These are phyloP conservation scores for Falciphora oryzae DNA, from an alignment of 2,329 filamentous ascomycete genomes.

Conservation along the genomic window DNA sequence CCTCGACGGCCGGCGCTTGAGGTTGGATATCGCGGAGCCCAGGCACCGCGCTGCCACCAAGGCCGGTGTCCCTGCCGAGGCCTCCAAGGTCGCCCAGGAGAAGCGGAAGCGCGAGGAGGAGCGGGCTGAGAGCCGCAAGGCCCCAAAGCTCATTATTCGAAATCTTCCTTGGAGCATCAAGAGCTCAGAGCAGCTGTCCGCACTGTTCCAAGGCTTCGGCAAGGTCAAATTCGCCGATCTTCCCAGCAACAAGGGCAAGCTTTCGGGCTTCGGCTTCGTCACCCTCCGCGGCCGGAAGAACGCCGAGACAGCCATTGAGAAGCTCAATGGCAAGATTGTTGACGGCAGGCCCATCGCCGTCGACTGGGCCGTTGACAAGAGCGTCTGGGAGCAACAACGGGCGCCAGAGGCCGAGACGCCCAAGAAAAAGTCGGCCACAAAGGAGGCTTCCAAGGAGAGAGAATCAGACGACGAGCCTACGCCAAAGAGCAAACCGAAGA, in stretches of 20 bases:
- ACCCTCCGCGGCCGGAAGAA: constrained; percentile 84
- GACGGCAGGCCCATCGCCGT: constrained; percentile 87
- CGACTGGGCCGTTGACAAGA: constrained; percentile 94
- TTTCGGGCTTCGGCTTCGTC: constrained; percentile 90
- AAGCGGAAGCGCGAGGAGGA: constrained; percentile 55
- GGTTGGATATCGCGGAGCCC: constrained; percentile 81
- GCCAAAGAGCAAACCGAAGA: constrained; percentile 22
- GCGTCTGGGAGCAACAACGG: constrained; percentile 69
- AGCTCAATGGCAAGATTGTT: constrained; percentile 82
- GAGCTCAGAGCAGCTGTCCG: constrained; percentile 69
- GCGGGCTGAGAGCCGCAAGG: constrained; percentile 51
- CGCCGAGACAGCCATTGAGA: constrained; percentile 79
- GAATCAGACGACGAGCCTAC: constrained; percentile 18
- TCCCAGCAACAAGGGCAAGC: constrained; percentile 68
- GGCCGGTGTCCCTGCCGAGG: constrained; percentile 22
- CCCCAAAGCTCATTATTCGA: constrained; percentile 77
- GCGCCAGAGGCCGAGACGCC: constrained; percentile 27
- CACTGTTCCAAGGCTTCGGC: constrained; percentile 79
- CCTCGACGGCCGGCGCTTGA: constrained; percentile 75
- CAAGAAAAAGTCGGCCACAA: constrained; percentile 31
- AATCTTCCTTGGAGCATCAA: constrained; percentile 97
- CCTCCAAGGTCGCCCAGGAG: constrained; percentile 31
- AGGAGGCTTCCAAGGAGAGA: constrained; percentile 29
- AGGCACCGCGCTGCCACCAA: constrained; percentile 62
- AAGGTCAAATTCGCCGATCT: constrained; percentile 86